Percentiles rank a stretch among this genome's conserved stretches.
phyloP scores from a whole-genome alignment of 805 yeast genomes.

The Tanozyma kutaoensis region DNA sequence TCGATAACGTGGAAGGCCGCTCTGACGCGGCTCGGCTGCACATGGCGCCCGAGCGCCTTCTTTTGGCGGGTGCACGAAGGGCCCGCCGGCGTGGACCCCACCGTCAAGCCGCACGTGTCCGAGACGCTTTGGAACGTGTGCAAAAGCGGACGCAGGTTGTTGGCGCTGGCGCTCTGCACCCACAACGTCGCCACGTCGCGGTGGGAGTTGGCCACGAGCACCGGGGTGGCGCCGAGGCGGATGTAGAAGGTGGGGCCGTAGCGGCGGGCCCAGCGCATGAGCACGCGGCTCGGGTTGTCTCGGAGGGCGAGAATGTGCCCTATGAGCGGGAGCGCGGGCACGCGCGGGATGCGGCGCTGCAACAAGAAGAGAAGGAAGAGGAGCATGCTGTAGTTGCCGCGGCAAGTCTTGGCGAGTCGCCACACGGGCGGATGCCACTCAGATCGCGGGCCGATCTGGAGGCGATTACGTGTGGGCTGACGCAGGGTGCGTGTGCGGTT shows the following conservation, averaged over 20 bases:
- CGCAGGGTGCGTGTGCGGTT: no score
- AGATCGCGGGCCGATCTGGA: no score
- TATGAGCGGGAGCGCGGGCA: conserved; percentile 36
- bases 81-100: conserved; percentile 55
- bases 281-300: conserved; percentile 36
- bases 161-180: conserved; percentile 32
- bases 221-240: conserved; percentile 40
- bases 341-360: no score
- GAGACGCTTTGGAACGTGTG: conserved; percentile 58
- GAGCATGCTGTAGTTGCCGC: no score
- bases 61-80: conserved; percentile 31
- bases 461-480: no score
- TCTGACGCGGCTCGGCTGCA: conserved; percentile 9
- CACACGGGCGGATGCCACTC: no score
- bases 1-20: conserved; percentile 7
- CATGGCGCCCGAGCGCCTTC: conserved; percentile 31
- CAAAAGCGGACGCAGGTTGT: conserved; percentile 53
- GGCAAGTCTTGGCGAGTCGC: no score
- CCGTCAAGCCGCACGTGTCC: conserved; percentile 41
- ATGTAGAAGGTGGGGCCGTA: conserved; percentile 41
- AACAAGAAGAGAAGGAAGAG: no score
- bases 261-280: conserved; percentile 27
- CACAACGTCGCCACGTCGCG: conserved; percentile 41
- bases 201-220: conserved; percentile 57
- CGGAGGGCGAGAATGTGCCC: conserved; percentile 35